Base-by-base conservation (phyloP, 2,329 filamentous ascomycete genomes). In the Phialophora tarda region DNA sequence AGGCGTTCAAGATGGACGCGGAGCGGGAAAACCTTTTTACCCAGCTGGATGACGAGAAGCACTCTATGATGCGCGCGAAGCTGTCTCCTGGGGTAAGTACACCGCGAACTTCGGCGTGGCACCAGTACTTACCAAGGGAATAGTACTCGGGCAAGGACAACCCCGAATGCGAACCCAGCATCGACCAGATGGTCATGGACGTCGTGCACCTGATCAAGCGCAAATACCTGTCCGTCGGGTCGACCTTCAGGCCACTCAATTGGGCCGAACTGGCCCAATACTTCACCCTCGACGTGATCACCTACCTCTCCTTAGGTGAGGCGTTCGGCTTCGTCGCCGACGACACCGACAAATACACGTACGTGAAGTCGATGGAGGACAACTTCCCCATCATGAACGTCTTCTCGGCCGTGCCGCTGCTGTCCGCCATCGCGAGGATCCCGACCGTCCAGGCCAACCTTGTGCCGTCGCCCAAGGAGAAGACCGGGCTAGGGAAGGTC, bases 271-370 rank as follows among this genome's bases (percentile, higher is more conserved):
- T 84, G 66, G 78, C 80, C 2, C 82, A 85, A 50, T 86, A 79
- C 75, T 82, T 87, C 62, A 85, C 84, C 0, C 75, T 87, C 4
- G 86, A 88, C 65, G 81, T 86, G 47, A 85, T 88, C 68, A 83
- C 80, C 38, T 80, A 81, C 51, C 73, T 88, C 4, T 82, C 82
- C 0, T 83, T 86, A 53, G 85, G 85, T 11, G 71, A 78, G 63
- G 66, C 81, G 3, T 83, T 84, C 65, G 80, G 82, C n/a, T 78
- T 81, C 71, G 75, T 84, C 38, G 70, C 76, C 8, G 76, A 75
- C 14, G 79, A 84, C 72, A 69, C 73, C 3, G 83, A 85, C 62
- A 73, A 80, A 7, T 77, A 79, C 50, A 68, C 65, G 6, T 76
- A 82, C 63, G 75, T 82, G 54, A 71, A 74, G 54, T 77, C 79